Evolutionary conservation across 768 basidiomycete genomes (phyloP).

Genomic region (Termitomyces sp.): DNA sequence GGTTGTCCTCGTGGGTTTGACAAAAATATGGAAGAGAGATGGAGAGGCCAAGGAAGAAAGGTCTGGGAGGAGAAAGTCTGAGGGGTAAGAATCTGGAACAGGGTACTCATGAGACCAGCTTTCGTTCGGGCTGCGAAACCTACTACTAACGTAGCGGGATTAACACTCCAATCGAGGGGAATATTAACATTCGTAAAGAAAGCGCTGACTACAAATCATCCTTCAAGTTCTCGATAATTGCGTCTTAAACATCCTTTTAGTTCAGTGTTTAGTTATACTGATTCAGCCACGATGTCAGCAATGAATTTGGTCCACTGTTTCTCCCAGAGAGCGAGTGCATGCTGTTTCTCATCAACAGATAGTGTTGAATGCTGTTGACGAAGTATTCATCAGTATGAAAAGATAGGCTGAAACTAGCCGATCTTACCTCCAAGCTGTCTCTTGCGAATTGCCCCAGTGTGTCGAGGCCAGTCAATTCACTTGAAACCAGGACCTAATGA

Average conservation of each 20-base stretch:
- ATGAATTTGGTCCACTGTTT: slow-evolving; percentile 14
- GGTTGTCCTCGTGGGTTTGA: too few relatives aligned
- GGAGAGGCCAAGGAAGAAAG: too few relatives aligned
- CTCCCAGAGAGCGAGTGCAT: slow-evolving; percentile 22
- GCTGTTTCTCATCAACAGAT: slow-evolving; percentile 36
- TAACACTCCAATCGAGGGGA: too few relatives aligned
- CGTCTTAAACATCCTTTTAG: background rate
- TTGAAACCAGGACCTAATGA: slow-evolving; percentile 54
- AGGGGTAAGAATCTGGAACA: too few relatives aligned
- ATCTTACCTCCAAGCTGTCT: slow-evolving; percentile 53
- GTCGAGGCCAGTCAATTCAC: slow-evolving; percentile 59
- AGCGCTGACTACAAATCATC: too few relatives aligned
- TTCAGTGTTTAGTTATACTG: background rate
- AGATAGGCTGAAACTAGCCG: background rate
- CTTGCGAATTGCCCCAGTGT: slow-evolving; percentile 59
- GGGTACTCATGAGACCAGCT: too few relatives aligned
- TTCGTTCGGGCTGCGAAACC: too few relatives aligned
- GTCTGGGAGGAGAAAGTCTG: too few relatives aligned
- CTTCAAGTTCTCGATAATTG: background rate
- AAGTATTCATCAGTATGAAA: background rate
- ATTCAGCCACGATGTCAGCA: background rate
- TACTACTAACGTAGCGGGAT: too few relatives aligned
- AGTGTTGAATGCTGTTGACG: slow-evolving; percentile 46
- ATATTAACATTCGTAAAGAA: too few relatives aligned
- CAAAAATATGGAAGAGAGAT: too few relatives aligned